Percentiles rank a stretch among this genome's conserved stretches.
Evolutionary conservation across 2,329 filamentous ascomycete species (phyloP).

Genomic region (Plenodomus biglobosus): DNA sequence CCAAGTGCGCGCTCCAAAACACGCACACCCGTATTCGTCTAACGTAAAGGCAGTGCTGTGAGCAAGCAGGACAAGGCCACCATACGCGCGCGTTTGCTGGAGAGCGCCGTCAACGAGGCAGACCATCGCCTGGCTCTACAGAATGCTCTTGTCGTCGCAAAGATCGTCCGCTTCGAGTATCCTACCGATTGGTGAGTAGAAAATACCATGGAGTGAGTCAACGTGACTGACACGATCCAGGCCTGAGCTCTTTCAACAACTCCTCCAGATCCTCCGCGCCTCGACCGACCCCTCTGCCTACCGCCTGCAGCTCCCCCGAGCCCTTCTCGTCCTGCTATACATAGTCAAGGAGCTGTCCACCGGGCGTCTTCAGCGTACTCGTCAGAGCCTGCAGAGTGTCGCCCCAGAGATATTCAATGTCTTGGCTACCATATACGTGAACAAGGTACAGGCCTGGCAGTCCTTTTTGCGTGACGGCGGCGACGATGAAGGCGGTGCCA

Average conservation of each 20-base stretch:
- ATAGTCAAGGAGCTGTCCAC: conserved; percentile 89
- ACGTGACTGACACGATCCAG: conserved; percentile 26
- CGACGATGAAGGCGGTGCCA: conserved; percentile 60
- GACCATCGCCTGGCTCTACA: conserved; percentile 77
- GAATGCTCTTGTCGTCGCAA: conserved; percentile 84
- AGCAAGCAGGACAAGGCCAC: conserved; percentile 70
- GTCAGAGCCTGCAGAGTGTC: conserved; percentile 73
- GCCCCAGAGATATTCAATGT: conserved; percentile 83
- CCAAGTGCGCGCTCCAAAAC: conserved; percentile 52
- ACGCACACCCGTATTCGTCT: conserved; percentile 1
- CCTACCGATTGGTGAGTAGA: conserved; percentile 72
- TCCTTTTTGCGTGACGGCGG: conserved; percentile 59
- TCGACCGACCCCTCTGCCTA: conserved; percentile 57
- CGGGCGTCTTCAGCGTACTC: conserved; percentile 72
- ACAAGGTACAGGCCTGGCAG: conserved; percentile 71
- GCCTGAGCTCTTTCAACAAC: conserved; percentile 45
- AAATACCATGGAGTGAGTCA: background rate
- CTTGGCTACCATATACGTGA: conserved; percentile 74
- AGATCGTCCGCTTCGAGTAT: conserved; percentile 87
- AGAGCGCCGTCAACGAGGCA: conserved; percentile 75
- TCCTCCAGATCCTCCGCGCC: conserved; percentile 60
- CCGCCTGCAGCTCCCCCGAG: conserved; percentile 68
- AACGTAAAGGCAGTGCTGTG: conserved; percentile 54
- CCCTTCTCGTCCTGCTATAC: conserved; percentile 76
- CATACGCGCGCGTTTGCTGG: conserved; percentile 74